Evolutionary conservation across 805 yeast genomes (phyloP), one percentile per base, ranked within the genome.

Genomic region (Saccharomycopsis amapae): DNA sequence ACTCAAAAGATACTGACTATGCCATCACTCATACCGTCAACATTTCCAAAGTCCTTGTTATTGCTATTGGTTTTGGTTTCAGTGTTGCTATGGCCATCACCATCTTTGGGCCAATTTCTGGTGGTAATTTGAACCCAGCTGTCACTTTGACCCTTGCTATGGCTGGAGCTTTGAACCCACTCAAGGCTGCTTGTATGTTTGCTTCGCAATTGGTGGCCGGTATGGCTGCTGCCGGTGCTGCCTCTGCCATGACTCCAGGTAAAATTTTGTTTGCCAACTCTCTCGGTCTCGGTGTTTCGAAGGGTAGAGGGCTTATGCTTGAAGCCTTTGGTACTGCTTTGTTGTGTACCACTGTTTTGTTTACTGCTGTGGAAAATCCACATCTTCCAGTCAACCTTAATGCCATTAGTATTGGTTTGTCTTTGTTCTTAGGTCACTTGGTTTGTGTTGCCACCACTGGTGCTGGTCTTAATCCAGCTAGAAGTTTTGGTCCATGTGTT

Each of bases 161-260:
- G 37, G 81, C 85, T 18, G 74, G 84, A 53, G 90, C 86, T 45
- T 72, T 83, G 50, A 74, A 86, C 35, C 86, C 88, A 46, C 50
- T 81, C 26, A 77, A 93, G 63, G 89, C 83, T 55, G 62, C 69
- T 19, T 61, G 82, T 46, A 77, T 81, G 79, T 65, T 76, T 64
- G 38, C 80, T 45, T 55, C 89, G 34, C 95, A 86, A 68, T 61
- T 85, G 58, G 64, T 85, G 61, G 95, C 84, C 43, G 95, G 95
- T 64, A 81, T 86, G 80, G 87, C 87, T 57, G 95, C 95, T 46
- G 95, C 90, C 46, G 95, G 86, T 63, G 90, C 87, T 38, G 94
- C 87, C 40, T 67, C 76, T 53, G 93, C 86, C 37, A 75, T 85
- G 80, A 82, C 90, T 20, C 95, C 95, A 35, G 95, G 95, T 52